A percentile compares a stretch with the other conserved stretches of the same genome.
phyloP scores from a whole-genome alignment of 441 rosid genomes.

The Erysimum cheiri region DNA sequence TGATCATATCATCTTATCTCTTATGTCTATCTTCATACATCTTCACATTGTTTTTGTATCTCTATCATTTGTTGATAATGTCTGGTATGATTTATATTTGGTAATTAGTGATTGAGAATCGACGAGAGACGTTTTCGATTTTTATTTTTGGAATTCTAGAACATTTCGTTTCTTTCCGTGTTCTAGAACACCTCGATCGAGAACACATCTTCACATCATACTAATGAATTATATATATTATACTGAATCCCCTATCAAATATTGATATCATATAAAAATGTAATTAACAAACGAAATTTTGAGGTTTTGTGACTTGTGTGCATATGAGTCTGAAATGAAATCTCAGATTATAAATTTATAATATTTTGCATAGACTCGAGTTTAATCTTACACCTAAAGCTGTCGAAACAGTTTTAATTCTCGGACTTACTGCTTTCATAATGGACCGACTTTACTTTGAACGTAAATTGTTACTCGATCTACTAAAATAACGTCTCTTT shows the following conservation, averaged over 20 bases:
- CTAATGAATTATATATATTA: too few species aligned
- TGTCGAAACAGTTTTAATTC: too few species aligned
- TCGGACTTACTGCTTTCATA: too few species aligned
- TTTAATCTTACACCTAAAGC: background rate
- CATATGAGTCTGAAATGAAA: background rate
- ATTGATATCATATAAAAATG: too few species aligned
- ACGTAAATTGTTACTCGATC: too few species aligned
- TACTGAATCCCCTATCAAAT: too few species aligned
- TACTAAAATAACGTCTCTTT: too few species aligned
- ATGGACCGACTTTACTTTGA: too few species aligned
- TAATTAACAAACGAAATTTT: too few species aligned
- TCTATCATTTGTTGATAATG: slow-evolving; percentile 23
- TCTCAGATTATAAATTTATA: background rate
- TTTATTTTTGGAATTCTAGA: background rate
- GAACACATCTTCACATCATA: background rate
- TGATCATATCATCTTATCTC: slow-evolving; percentile 39
- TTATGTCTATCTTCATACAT: slow-evolving; percentile 37
- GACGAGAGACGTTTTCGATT: slow-evolving; percentile 11
- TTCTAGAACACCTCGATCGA: background rate
- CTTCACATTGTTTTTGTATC: slow-evolving; percentile 7
- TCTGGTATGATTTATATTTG: background rate
- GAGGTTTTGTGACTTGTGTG: too few species aligned
- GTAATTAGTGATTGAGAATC: background rate
- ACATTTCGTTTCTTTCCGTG: background rate
- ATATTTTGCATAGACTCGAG: background rate